These are phyloP conservation scores for Cladorrhinum sp. DNA, from an alignment of 2,329 filamentous ascomycete species.

Conservation along the genomic window DNA sequence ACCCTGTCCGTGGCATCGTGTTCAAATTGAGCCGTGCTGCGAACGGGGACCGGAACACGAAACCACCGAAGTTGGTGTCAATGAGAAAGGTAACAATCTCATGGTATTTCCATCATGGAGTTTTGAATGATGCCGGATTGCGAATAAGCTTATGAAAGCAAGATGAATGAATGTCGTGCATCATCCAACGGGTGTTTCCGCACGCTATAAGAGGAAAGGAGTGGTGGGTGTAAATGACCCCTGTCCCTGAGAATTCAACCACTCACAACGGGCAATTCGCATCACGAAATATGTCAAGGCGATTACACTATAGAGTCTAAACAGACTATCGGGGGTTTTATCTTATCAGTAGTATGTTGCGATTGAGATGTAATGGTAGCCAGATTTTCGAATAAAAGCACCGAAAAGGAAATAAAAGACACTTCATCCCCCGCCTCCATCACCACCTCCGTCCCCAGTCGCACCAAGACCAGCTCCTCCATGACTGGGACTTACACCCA, in stretches of 20 bases:
- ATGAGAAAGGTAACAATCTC: not conserved
- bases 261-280: slow-evolving; percentile 3
- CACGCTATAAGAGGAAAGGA: not conserved
- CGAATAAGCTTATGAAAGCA: not conserved
- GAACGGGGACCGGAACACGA: not conserved
- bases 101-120: not conserved
- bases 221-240: not conserved
- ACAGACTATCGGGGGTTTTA: slow-evolving; percentile 8
- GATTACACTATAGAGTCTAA: slow-evolving; percentile 19
- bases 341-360: not conserved
- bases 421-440: no score
- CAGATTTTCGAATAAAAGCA: no score
- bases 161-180: slow-evolving; percentile 3
- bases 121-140: not conserved
- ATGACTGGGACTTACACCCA: no score
- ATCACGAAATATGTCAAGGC: slow-evolving; percentile 5
- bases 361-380: no score
- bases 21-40: not conserved
- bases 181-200: slow-evolving; percentile 9
- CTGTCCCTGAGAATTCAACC: not conserved
- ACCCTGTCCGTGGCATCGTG: not conserved
- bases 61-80: not conserved
- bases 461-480: no score
- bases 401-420: no score
- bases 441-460: no score